Percentiles rank a stretch among this genome's conserved stretches.
Evolutionary conservation across 345 rosid genomes (phyloP).

Genomic region (Lagerstroemia speciosa): DNA sequence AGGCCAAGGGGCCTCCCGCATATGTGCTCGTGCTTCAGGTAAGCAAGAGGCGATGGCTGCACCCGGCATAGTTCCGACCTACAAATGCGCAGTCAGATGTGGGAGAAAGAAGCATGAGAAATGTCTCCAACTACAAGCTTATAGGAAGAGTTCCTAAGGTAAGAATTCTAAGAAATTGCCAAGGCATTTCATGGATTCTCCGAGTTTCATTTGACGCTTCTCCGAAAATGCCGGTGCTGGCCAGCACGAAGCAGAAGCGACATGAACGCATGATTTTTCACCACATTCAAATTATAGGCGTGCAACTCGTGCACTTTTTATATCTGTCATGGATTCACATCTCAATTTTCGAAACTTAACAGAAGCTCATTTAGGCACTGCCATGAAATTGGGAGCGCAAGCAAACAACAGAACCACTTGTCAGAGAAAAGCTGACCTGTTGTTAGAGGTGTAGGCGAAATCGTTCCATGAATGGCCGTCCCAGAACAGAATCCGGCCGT

Average conservation of each 20-base stretch:
- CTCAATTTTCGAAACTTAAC: not conserved
- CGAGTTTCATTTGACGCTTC: not conserved
- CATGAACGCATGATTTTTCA: not conserved
- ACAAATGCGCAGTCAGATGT: constrained; percentile 10
- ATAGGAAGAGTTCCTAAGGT: not conserved
- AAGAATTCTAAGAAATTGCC: too few relatives aligned
- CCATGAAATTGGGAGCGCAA: not conserved
- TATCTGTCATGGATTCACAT: not conserved
- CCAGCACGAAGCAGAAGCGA: not conserved
- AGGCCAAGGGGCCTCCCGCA: constrained; percentile 96
- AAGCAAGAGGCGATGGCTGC: constrained; percentile 49
- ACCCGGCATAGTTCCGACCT: constrained; percentile 72
- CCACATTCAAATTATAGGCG: too few relatives aligned
- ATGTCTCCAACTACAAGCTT: not conserved
- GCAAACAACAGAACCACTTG: not conserved
- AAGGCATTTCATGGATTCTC: not conserved
- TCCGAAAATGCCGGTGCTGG: not conserved
- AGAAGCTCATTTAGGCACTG: not conserved
- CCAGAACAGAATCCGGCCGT: constrained; percentile 77
- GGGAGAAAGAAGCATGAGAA: not conserved
- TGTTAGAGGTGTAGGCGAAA: constrained; percentile 70
- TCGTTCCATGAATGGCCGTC: constrained; percentile 61
- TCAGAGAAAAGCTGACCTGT: constrained; percentile 33
- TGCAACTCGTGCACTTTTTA: too few relatives aligned
- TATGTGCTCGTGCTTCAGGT: constrained; percentile 76